Conservation (phyloP, 306 rosid species). For the Glycine latifolia region DNA sequence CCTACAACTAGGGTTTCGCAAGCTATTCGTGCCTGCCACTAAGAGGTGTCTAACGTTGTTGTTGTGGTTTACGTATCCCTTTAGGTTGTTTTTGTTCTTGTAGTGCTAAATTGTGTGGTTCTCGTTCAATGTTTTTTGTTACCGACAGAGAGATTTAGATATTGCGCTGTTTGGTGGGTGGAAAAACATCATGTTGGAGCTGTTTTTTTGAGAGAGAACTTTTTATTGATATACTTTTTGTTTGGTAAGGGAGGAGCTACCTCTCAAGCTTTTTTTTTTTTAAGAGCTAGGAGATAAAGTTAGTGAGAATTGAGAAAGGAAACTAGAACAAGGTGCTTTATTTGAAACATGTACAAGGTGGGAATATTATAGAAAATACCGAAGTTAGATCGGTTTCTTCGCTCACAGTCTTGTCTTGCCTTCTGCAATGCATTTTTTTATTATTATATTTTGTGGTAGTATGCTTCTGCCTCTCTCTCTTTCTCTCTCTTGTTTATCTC, state of each 20-base stretch:
- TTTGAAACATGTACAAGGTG: constrained; percentile 40
- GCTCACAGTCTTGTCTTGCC: not conserved
- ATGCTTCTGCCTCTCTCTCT: not conserved
- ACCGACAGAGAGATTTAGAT: constrained; percentile 48
- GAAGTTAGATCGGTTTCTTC: constrained; percentile 9
- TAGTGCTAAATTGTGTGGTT: constrained; percentile 29
- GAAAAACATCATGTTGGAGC: constrained; percentile 32
- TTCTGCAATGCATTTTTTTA: not conserved
- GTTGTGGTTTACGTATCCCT: constrained; percentile 8
- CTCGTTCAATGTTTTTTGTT: constrained; percentile 17
- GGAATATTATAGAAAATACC: constrained; percentile 8
- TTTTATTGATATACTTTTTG: constrained; percentile 3
- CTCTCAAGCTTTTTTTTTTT: not conserved
- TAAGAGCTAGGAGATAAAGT: not conserved
- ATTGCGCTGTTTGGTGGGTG: constrained; percentile 52
- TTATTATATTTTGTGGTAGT: constrained; percentile 21
- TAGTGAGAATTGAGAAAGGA: constrained; percentile 6
- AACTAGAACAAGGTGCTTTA: constrained; percentile 25
- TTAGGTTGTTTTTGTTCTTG: not conserved
- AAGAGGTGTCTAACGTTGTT: constrained; percentile 5
- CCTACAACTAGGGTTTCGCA: constrained; percentile 54
- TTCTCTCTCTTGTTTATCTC: not conserved
- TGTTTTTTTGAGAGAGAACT: not conserved
- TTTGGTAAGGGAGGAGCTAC: constrained; percentile 34
- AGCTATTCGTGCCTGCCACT: not conserved